These are phyloP conservation scores for Fusarium nygamai DNA, from an alignment of 2,329 filamentous ascomycete species.

Conservation along the genomic window DNA sequence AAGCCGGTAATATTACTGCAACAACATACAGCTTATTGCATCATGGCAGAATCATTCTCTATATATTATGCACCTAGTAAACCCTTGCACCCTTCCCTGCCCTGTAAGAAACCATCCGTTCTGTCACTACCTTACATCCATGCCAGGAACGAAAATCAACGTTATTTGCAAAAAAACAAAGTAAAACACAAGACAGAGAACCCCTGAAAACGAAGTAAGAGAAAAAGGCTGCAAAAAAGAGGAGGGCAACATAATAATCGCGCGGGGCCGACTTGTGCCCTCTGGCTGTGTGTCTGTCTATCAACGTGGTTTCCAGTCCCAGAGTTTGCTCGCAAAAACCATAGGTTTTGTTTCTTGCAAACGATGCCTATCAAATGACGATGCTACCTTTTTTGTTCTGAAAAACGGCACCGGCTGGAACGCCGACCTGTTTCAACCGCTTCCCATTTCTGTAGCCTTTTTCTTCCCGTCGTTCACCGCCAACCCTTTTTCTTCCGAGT, in stretches of 20 bases:
- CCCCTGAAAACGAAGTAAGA: conserved; percentile 36
- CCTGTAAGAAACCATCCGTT: conserved; percentile 35
- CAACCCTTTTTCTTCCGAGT: conserved; percentile 31
- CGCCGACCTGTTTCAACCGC: conserved; percentile 41
- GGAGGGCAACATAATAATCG: conserved; percentile 39
- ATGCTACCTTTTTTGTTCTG: conserved; percentile 39
- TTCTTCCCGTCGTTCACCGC: conserved; percentile 38
- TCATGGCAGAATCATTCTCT: conserved; percentile 43
- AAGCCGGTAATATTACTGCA: conserved; percentile 1
- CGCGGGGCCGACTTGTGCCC: conserved; percentile 39
- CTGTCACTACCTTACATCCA: conserved; percentile 41
- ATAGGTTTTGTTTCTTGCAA: conserved; percentile 35
- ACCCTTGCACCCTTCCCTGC: conserved; percentile 37
- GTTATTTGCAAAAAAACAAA: conserved; percentile 28
- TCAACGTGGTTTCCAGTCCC: conserved; percentile 42
- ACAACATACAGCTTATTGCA: conserved; percentile 17
- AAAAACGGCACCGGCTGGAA: conserved; percentile 42
- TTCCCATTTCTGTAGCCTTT: conserved; percentile 44
- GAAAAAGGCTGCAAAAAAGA: conserved; percentile 38
- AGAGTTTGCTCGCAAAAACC: conserved; percentile 38
- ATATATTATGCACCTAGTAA: conserved; percentile 45
- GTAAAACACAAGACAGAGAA: conserved; percentile 30
- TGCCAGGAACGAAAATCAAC: conserved; percentile 38
- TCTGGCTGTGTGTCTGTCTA: conserved; percentile 46
- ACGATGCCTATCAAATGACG: conserved; percentile 43